These are phyloP conservation scores for Paraleonurus japonicus DNA, from an alignment of 257 asterid species.

Conservation along the genomic window DNA sequence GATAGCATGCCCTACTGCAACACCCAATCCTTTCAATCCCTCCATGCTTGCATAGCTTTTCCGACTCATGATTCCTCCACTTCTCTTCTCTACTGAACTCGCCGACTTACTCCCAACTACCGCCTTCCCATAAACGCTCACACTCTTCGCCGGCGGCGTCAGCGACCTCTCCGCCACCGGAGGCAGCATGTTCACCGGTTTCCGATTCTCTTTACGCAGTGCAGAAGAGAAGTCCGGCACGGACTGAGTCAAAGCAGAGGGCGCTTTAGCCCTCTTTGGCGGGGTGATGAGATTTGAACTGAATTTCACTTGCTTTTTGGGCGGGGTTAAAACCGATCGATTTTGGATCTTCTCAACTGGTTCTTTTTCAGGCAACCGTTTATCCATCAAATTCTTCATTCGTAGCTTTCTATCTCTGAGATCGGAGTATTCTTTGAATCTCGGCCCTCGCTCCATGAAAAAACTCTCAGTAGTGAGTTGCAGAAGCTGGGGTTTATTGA, in stretches of 20 bases:
- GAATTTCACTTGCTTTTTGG: constrained; percentile 69
- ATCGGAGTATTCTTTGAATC: constrained; percentile 74
- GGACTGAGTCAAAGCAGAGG: constrained; percentile 66
- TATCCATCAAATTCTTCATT: constrained; percentile 26
- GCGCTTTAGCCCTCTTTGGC: constrained; percentile 44
- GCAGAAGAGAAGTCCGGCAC: constrained; percentile 86
- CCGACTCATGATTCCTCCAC: constrained; percentile 65
- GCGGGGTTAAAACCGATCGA: constrained; percentile 54
- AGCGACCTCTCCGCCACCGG: constrained; percentile 50
- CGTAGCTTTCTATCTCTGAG: constrained; percentile 64
- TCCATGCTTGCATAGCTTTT: constrained; percentile 79
- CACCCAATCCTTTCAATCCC: constrained; percentile 59
- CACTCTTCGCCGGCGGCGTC: constrained; percentile 63
- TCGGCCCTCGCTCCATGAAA: constrained; percentile 71
- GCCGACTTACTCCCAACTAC: constrained; percentile 73
- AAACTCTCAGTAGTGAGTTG: constrained; percentile 50
- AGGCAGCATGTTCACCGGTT: constrained; percentile 52
- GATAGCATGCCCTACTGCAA: constrained; percentile 52
- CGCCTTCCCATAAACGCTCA: constrained; percentile 46
- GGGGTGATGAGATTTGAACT: constrained; percentile 49
- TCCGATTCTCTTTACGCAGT: constrained; percentile 84
- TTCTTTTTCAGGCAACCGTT: constrained; percentile 23
- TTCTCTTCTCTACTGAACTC: constrained; percentile 69
- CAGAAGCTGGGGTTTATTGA: constrained; percentile 48
- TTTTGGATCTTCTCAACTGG: neutral